Conservation (phyloP, 768 basidiomycete genomes). For the Mycena crocata region DNA sequence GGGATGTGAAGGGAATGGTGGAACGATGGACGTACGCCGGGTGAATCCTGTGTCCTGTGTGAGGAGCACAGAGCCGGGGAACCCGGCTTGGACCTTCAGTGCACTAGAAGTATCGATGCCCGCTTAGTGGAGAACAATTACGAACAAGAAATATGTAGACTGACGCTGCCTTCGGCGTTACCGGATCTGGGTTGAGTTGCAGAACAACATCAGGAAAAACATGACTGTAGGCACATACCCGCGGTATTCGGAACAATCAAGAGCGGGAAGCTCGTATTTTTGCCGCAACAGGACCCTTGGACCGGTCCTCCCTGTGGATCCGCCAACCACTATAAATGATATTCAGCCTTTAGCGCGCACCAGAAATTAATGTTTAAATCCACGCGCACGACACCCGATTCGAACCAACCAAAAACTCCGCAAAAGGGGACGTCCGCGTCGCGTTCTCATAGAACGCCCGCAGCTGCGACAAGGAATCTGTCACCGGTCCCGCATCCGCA, state of each 20-base stretch:
- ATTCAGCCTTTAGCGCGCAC: neutral
- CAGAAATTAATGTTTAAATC: neutral
- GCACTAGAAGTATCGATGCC: slow-evolving; percentile 14
- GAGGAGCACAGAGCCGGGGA: slow-evolving; percentile 26
- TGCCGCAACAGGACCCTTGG: slow-evolving; percentile 22
- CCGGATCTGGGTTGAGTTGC: slow-evolving; percentile 15
- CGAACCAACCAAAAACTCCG: slow-evolving; percentile 27
- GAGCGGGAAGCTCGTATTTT: slow-evolving; percentile 40
- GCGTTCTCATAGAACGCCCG: slow-evolving; percentile 22
- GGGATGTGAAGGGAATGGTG: neutral
- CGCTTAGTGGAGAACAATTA: neutral
- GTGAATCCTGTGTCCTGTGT: slow-evolving; percentile 20
- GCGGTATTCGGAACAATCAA: slow-evolving; percentile 41
- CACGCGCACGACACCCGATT: slow-evolving; percentile 20
- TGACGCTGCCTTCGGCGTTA: slow-evolving; percentile 23
- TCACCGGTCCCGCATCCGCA: slow-evolving; percentile 36
- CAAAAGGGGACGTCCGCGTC: slow-evolving; percentile 29
- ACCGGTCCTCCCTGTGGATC: slow-evolving; percentile 22
- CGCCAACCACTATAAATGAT: slow-evolving; percentile 28
- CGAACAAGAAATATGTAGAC: neutral
- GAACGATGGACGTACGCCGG: slow-evolving; percentile 26
- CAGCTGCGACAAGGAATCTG: slow-evolving; percentile 28
- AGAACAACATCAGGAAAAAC: no score
- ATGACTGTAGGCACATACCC: slow-evolving; percentile 21
- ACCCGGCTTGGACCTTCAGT: slow-evolving; percentile 20